phyloP scores from a whole-genome alignment of 768 basidiomycete species.

The Sporobolomyces phaffii region DNA sequence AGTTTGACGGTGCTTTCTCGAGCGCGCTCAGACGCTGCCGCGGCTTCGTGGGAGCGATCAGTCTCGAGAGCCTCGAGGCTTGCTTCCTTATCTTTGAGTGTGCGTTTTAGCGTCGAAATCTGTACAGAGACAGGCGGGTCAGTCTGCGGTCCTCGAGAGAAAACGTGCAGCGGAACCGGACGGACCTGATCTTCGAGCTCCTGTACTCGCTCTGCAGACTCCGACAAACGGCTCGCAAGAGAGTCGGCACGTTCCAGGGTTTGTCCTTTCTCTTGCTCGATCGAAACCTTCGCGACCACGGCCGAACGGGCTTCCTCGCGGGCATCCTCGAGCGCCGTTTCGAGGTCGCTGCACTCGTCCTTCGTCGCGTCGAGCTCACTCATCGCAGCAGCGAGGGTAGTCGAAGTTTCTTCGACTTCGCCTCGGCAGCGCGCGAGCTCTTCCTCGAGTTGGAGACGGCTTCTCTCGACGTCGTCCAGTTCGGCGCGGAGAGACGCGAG shows the following conservation, averaged over 20 bases:
- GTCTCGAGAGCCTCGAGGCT: constrained; percentile 52
- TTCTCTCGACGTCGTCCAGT: constrained; percentile 5
- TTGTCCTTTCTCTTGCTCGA: constrained; percentile 4
- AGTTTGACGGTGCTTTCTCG: constrained; percentile 25
- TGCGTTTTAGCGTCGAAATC: background rate
- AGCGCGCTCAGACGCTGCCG: constrained; percentile 3
- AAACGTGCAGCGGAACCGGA: background rate
- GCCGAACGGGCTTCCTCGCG: background rate
- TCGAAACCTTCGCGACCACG: background rate
- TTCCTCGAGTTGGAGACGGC: constrained; percentile 15
- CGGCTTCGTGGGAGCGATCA: constrained; percentile 18
- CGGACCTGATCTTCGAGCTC: constrained; percentile 2
- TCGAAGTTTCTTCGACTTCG: constrained; percentile 28
- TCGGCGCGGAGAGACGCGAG: constrained; percentile 13
- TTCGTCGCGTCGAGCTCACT: constrained; percentile 28
- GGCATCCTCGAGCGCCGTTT: constrained; percentile 4
- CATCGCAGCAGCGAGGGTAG: constrained; percentile 18
- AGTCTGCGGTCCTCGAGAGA: background rate
- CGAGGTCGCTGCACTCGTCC: constrained; percentile 16
- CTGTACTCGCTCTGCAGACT: background rate
- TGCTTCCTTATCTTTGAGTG: constrained; percentile 36
- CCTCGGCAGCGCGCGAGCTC: constrained; percentile 22
- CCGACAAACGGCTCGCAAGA: background rate
- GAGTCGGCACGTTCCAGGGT: background rate
- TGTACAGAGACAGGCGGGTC: background rate